Evolutionary conservation across 2,329 filamentous ascomycete species (phyloP).

Genomic region (Botrytis squamosa): DNA sequence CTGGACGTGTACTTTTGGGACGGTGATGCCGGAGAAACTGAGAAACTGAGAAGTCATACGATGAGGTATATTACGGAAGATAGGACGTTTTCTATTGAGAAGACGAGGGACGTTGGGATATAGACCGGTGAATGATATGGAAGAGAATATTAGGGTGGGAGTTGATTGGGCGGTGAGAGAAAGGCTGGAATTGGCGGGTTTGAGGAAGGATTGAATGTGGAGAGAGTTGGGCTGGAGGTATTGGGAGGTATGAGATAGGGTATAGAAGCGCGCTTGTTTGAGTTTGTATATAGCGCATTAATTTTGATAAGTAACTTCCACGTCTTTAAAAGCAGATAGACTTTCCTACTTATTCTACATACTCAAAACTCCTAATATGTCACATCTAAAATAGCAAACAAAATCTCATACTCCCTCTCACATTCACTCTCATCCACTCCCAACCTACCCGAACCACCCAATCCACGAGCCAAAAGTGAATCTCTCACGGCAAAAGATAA

Average conservation of each 20-base stretch:
- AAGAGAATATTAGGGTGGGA: background rate
- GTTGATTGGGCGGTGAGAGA: background rate
- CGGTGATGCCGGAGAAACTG: background rate
- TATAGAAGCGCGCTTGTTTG: too few species aligned
- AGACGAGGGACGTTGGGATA: background rate
- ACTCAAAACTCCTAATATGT: background rate
- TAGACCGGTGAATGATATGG: background rate
- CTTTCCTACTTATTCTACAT: background rate
- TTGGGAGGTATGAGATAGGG: background rate
- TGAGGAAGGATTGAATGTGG: background rate
- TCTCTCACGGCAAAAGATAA: too few species aligned
- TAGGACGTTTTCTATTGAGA: background rate
- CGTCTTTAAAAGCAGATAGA: too few species aligned
- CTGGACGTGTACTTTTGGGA: slow-evolving; percentile 22
- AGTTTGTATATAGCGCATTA: too few species aligned
- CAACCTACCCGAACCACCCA: too few species aligned
- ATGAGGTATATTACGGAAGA: background rate
- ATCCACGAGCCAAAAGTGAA: too few species aligned
- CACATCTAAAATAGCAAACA: background rate
- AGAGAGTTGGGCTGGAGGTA: too few species aligned
- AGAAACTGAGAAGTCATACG: background rate
- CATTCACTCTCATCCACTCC: too few species aligned
- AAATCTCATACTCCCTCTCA: too few species aligned
- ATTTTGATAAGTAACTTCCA: accelerated
- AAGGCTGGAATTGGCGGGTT: background rate